These are phyloP conservation scores for Zymoseptoria tritici DNA, from an alignment of 2,329 filamentous ascomycete species.

Conservation along the genomic window DNA sequence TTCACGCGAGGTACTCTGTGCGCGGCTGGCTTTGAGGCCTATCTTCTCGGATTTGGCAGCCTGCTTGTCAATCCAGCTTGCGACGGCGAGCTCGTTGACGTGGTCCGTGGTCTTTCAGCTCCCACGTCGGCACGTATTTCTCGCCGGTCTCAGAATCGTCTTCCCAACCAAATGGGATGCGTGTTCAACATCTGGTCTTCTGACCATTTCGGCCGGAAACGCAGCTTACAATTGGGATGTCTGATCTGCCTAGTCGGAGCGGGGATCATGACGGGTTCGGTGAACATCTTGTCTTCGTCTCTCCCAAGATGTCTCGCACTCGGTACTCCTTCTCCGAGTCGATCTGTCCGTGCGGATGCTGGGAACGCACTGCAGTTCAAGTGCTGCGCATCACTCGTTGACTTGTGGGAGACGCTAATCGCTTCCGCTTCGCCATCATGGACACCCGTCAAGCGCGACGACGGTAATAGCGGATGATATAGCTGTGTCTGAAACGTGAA, in stretches of 20 bases:
- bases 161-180: slow-evolving; percentile 33
- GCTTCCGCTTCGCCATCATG: too few species aligned
- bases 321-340: slow-evolving; percentile 21
- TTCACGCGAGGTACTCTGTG: too few species aligned
- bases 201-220: slow-evolving; percentile 7
- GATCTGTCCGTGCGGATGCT: slow-evolving; percentile 11
- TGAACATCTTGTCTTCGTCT: slow-evolving; percentile 17
- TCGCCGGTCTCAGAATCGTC: slow-evolving; percentile 44
- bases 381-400: too few species aligned
- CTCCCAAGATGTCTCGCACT: slow-evolving; percentile 28
- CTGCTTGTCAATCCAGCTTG: slow-evolving; percentile 31
- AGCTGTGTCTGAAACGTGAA: too few species aligned
- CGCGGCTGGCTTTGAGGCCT: too few species aligned
- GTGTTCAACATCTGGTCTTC: slow-evolving; percentile 4
- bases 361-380: too few species aligned
- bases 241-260: slow-evolving; percentile 6
- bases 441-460: too few species aligned
- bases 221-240: slow-evolving; percentile 5
- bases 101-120: slow-evolving; percentile 30
- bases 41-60: not conserved
- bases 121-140: slow-evolving; percentile 47
- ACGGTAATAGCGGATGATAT: too few species aligned
- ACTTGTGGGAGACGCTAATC: too few species aligned
- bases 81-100: slow-evolving; percentile 30
- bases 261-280: slow-evolving; percentile 5